phyloP scores from a whole-genome alignment of 371 early-diverging fungal genomes.

The Dinochytrium kinnereticum region DNA sequence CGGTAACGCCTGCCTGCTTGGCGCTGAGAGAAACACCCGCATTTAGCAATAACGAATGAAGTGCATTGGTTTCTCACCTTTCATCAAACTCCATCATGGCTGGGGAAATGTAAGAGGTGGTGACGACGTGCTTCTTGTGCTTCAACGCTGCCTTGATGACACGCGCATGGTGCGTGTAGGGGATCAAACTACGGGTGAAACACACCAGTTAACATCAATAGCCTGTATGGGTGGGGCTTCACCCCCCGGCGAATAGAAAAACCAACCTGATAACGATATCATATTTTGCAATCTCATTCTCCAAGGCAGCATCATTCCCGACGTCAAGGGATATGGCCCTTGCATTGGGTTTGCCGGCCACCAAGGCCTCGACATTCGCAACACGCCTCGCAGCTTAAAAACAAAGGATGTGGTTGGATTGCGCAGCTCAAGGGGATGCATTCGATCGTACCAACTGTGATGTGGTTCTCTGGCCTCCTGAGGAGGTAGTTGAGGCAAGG shows the following conservation, averaged over 20 bases:
- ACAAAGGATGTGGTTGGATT: neutral
- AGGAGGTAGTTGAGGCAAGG: slow-evolving; percentile 87
- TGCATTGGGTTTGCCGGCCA: slow-evolving; percentile 52
- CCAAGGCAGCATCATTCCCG: slow-evolving; percentile 55
- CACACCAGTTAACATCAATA: too few relatives aligned
- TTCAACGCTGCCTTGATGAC: slow-evolving; percentile 84
- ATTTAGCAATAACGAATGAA: too few relatives aligned
- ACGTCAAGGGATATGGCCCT: slow-evolving; percentile 64
- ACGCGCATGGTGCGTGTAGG: slow-evolving; percentile 89
- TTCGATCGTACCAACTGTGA: slow-evolving; percentile 78
- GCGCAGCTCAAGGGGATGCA: neutral
- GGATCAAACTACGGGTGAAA: slow-evolving; percentile 91
- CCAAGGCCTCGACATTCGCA: slow-evolving; percentile 72
- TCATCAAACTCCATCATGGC: slow-evolving; percentile 83
- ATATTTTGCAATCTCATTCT: slow-evolving; percentile 69
- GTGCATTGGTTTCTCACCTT: slow-evolving; percentile 58
- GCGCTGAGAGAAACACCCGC: slow-evolving; percentile 61
- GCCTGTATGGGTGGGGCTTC: too few relatives aligned
- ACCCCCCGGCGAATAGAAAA: too few relatives aligned
- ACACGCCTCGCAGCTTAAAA: slow-evolving; percentile 74
- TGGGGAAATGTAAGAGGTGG: slow-evolving; percentile 93
- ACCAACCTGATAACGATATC: slow-evolving; percentile 91
- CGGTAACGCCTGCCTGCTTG: slow-evolving; percentile 78
- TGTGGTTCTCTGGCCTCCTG: slow-evolving; percentile 63
- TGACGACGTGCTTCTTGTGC: slow-evolving; percentile 92